These are phyloP conservation scores for Anacardium occidentale DNA, from an alignment of 345 rosid genomes.

Conservation along the genomic window DNA sequence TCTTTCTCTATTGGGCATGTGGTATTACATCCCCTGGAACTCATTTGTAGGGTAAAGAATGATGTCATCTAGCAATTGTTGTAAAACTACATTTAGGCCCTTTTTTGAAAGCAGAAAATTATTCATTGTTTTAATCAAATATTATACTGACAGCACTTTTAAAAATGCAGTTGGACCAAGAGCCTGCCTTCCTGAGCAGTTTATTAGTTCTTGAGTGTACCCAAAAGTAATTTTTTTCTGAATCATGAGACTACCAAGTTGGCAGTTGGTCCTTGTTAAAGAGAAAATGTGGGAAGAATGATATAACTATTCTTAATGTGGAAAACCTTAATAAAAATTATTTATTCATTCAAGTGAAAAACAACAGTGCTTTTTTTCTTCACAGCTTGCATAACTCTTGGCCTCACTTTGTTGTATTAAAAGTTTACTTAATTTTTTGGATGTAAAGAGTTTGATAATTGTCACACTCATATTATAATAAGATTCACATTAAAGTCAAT, in stretches of 20 bases:
- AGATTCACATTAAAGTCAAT: neutral
- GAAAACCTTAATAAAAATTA: neutral
- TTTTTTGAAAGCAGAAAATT: too few species aligned
- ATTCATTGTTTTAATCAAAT: too few species aligned
- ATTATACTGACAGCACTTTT: too few species aligned
- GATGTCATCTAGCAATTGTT: neutral
- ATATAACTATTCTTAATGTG: neutral
- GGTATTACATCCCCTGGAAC: neutral
- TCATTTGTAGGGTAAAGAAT: neutral
- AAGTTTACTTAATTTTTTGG: neutral
- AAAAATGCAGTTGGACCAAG: too few species aligned
- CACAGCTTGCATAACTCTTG: neutral
- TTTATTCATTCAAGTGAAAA: neutral
- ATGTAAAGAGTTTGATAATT: neutral
- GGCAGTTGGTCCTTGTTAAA: neutral
- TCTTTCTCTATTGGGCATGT: constrained; percentile 1
- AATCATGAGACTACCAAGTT: neutral
- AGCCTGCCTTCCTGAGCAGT: neutral
- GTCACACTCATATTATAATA: neutral
- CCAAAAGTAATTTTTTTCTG: neutral
- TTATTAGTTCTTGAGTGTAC: too few species aligned
- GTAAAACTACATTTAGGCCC: too few species aligned
- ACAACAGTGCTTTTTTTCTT: neutral
- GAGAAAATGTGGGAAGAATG: neutral
- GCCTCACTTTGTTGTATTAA: neutral